These are phyloP conservation scores for Hondaea fermentalgiana DNA, from an alignment of 108 stramenopile species.

Conservation along the genomic window DNA sequence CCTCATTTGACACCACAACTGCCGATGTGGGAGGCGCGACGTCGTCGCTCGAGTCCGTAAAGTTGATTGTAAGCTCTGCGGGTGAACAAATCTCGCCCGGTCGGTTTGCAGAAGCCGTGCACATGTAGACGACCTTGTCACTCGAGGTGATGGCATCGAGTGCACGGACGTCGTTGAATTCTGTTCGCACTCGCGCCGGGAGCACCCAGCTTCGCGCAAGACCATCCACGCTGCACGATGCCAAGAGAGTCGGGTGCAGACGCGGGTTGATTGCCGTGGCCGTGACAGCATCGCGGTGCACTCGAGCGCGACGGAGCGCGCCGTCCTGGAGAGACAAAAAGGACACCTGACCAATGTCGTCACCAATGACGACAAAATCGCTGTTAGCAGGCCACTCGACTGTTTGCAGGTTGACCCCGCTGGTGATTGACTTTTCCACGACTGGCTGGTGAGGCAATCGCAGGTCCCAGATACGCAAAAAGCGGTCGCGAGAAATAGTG, in stretches of 20 bases:
- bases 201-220: neutral
- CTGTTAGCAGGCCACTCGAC: neutral
- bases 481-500: neutral
- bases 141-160: neutral
- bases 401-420: neutral
- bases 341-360: neutral
- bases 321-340: neutral
- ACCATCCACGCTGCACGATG: neutral
- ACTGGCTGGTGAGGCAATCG: neutral
- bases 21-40: neutral
- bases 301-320: neutral
- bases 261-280: neutral
- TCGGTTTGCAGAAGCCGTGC: neutral
- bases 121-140: neutral
- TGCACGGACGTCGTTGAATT: neutral
- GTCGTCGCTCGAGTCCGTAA: neutral
- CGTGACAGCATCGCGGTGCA: neutral
- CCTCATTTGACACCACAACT: neutral
- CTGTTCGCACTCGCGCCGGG: neutral
- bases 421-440: neutral
- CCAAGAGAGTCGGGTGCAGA: neutral
- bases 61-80: neutral
- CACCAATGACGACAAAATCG: neutral
- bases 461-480: neutral
- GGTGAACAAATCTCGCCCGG: neutral